phyloP scores from a whole-genome alignment of 768 basidiomycete genomes.

The Pleurotus sapidus region DNA sequence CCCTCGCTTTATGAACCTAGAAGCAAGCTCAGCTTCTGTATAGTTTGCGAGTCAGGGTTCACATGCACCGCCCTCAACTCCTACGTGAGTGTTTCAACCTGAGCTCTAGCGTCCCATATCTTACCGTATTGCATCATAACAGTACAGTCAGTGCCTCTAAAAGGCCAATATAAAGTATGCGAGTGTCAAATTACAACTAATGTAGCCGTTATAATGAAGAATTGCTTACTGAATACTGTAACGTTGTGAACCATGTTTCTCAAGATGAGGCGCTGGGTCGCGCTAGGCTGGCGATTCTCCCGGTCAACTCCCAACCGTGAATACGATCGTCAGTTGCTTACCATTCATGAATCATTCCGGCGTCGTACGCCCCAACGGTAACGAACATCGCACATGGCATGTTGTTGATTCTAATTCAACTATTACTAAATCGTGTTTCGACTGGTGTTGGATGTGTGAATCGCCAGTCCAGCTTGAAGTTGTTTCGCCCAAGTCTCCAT shows the following conservation, averaged over 20 bases:
- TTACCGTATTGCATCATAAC: slow-evolving; percentile 17
- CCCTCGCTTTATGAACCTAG: neutral
- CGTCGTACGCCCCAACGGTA: too few relatives aligned
- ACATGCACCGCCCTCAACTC: slow-evolving; percentile 16
- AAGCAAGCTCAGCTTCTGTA: neutral
- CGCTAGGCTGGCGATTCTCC: too few relatives aligned
- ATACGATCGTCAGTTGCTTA: too few relatives aligned
- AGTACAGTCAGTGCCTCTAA: slow-evolving; percentile 32
- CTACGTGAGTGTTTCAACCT: slow-evolving; percentile 15
- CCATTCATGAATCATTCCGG: too few relatives aligned
- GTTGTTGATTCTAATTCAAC: too few relatives aligned
- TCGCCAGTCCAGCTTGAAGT: too few relatives aligned
- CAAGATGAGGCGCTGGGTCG: too few relatives aligned
- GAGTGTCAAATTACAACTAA: neutral
- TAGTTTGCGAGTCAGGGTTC: slow-evolving; percentile 17
- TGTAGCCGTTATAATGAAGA: neutral
- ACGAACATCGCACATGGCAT: too few relatives aligned
- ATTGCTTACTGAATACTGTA: neutral
- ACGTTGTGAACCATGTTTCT: neutral
- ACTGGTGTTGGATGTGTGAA: too few relatives aligned
- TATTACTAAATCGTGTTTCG: too few relatives aligned
- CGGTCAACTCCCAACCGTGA: too few relatives aligned
- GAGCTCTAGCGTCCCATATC: neutral
- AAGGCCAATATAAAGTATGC: neutral
- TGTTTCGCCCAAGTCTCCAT: too few relatives aligned